Evolutionary conservation across 495 filamentous ascomycete species (phyloP).

Genomic region (Neurospora sp.): DNA sequence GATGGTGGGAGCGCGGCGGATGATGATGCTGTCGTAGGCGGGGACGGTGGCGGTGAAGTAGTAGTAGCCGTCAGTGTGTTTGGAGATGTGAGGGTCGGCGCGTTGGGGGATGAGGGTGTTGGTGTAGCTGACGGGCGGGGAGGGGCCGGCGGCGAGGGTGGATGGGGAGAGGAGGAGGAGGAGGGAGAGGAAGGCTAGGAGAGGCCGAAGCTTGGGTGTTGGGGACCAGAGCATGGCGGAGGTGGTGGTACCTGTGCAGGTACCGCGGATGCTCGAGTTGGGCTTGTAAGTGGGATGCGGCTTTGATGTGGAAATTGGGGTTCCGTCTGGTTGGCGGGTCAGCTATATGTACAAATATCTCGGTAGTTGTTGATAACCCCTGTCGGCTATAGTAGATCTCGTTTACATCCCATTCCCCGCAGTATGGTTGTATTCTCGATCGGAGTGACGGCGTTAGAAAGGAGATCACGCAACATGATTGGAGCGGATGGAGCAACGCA

Average conservation of each 20-base stretch:
- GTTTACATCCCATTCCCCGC: not conserved
- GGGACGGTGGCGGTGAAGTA: constrained; percentile 37
- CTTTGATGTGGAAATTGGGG: not conserved
- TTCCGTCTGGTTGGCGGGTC: not conserved
- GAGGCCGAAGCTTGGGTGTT: not conserved
- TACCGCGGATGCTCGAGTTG: not conserved
- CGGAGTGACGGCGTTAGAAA: not conserved
- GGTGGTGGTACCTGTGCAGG: too few relatives aligned
- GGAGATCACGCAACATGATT: not conserved
- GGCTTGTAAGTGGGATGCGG: not conserved
- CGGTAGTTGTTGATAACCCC: not conserved
- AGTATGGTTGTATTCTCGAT: not conserved
- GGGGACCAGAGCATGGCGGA: not conserved
- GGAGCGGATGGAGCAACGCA: not conserved
- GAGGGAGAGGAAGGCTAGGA: not conserved
- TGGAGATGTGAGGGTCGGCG: constrained; percentile 26
- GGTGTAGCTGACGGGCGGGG: constrained; percentile 14
- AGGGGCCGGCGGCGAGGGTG: not conserved
- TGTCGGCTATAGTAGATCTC: not conserved
- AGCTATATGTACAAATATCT: not conserved
- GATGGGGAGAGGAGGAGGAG: not conserved
- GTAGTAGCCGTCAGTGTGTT: constrained; percentile 42
- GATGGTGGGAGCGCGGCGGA: constrained; percentile 39
- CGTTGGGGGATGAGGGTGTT: constrained; percentile 17
- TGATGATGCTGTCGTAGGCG: constrained; percentile 38